A percentile compares a stretch with the other conserved stretches of the same genome.
Evolutionary conservation across 2,329 filamentous ascomycete genomes (phyloP).

Genomic region (Fusarium robinianum): DNA sequence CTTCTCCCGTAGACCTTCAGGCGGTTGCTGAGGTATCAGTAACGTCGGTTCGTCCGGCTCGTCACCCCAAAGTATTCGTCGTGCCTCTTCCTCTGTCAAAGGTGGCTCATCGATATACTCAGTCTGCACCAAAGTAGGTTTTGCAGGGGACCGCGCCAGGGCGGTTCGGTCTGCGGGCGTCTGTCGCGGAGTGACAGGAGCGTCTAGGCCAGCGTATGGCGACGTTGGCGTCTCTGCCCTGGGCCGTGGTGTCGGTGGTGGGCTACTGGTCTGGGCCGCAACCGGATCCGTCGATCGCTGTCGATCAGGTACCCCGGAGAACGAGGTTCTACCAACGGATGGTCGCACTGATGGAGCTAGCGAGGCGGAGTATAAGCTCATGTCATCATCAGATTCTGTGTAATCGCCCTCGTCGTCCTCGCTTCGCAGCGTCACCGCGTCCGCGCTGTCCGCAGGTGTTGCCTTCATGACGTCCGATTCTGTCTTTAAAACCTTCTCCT

Average conservation of each 20-base stretch:
- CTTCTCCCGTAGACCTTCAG: constrained; percentile 46
- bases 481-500: constrained; percentile 42
- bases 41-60: constrained; percentile 26
- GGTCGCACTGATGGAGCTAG: constrained; percentile 20
- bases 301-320: constrained; percentile 11
- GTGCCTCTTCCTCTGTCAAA: constrained; percentile 48
- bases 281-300: constrained; percentile 22
- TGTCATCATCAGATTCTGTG: constrained; percentile 33
- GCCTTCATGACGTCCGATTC: constrained; percentile 41
- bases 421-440: constrained; percentile 39
- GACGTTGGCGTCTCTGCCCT: constrained; percentile 28
- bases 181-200: constrained; percentile 29
- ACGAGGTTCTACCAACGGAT: constrained; percentile 22
- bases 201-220: constrained; percentile 21
- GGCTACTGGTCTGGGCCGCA: constrained; percentile 23
- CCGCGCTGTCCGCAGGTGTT: constrained; percentile 33
- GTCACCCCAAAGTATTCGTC: constrained; percentile 47
- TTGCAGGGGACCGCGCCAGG: constrained; percentile 5
- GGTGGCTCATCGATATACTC: constrained; percentile 39
- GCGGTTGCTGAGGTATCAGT: constrained; percentile 2
- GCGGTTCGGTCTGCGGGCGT: constrained; percentile 12
- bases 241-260: constrained; percentile 24
- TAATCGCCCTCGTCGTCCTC: constrained; percentile 38
- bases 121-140: constrained; percentile 11
- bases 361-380: constrained; percentile 31